phyloP scores from a whole-genome alignment of 73 alveolate genomes.

The Uronychia binucleata region DNA sequence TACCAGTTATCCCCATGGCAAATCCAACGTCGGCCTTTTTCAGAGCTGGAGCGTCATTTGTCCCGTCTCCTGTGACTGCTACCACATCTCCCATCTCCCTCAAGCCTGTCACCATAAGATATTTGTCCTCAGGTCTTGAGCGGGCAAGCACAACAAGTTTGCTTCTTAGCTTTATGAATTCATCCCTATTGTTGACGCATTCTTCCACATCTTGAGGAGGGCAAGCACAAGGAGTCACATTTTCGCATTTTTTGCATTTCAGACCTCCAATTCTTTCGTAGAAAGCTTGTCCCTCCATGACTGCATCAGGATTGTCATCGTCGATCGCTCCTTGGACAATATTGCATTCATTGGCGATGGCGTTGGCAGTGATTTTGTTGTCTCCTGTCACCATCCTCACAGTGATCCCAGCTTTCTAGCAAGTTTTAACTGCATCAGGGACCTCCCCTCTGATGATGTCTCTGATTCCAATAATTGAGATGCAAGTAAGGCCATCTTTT shows the following conservation, averaged over 20 bases:
- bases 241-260: constrained; percentile 66
- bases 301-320: constrained; percentile 39
- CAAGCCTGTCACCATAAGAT: constrained; percentile 75
- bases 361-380: constrained; percentile 87
- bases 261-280: constrained; percentile 83
- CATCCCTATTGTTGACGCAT: constrained; percentile 59
- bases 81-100: constrained; percentile 78
- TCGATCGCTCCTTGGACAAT: constrained; percentile 63
- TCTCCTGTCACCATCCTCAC: constrained; percentile 98
- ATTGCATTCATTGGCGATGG: constrained; percentile 91
- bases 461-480: constrained; percentile 87
- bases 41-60: constrained; percentile 87
- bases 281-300: constrained; percentile 78
- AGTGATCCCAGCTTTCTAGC: constrained; percentile 82
- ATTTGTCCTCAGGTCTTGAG: constrained; percentile 86
- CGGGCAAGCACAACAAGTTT: constrained; percentile 84
- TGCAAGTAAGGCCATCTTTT: constrained; percentile 62
- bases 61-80: constrained; percentile 91
- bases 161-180: constrained; percentile 63
- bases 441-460: constrained; percentile 91
- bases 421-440: constrained; percentile 76
- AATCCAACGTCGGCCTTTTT: constrained; percentile 85
- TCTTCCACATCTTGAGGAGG: constrained; percentile 74
- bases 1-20: constrained; percentile 89
- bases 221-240: constrained; percentile 55